Evolutionary conservation across 208 protist genomes (phyloP).

Genomic region (Leishmania arabica): DNA sequence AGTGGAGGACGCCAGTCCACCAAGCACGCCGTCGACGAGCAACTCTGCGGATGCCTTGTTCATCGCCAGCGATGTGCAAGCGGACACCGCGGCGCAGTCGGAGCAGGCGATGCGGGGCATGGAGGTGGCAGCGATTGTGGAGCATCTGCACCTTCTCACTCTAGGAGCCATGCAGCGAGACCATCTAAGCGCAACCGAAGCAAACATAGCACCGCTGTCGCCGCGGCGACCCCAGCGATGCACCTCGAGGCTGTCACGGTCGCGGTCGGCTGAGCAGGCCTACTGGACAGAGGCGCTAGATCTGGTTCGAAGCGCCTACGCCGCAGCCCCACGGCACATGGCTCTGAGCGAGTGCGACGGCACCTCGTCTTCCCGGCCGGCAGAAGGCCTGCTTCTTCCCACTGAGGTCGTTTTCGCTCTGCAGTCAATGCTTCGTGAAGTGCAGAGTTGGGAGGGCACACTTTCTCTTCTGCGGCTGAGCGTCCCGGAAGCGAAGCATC

Average conservation of each 20-base stretch:
- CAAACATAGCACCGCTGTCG: not conserved
- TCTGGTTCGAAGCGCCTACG: conserved; percentile 19
- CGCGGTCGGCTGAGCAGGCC: not conserved
- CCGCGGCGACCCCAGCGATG: not conserved
- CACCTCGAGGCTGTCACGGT: not conserved
- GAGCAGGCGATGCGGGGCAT: conserved; percentile 13
- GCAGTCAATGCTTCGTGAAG: conserved; percentile 30
- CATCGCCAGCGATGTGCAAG: not conserved
- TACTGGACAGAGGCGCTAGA: conserved; percentile 35
- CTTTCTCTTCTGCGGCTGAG: conserved; percentile 17
- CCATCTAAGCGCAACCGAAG: not conserved
- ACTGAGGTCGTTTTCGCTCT: not conserved
- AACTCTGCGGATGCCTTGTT: not conserved
- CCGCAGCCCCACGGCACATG: not conserved
- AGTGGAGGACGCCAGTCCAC: not conserved
- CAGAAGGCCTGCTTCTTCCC: not conserved
- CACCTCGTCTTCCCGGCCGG: not conserved
- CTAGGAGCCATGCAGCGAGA: conserved; percentile 30
- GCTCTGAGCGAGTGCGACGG: not conserved
- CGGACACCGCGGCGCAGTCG: conserved; percentile 2
- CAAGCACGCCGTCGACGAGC: not conserved
- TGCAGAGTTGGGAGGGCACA: conserved; percentile 26
- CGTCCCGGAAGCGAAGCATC: not conserved
- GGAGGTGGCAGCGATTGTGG: conserved; percentile 25
- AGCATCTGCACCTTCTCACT: conserved; percentile 35